Evolutionary conservation across 2,329 filamentous ascomycete genomes (phyloP), one percentile per base, ranked within the genome.

Genomic region (Ophiostoma novo-ulmi): DNA sequence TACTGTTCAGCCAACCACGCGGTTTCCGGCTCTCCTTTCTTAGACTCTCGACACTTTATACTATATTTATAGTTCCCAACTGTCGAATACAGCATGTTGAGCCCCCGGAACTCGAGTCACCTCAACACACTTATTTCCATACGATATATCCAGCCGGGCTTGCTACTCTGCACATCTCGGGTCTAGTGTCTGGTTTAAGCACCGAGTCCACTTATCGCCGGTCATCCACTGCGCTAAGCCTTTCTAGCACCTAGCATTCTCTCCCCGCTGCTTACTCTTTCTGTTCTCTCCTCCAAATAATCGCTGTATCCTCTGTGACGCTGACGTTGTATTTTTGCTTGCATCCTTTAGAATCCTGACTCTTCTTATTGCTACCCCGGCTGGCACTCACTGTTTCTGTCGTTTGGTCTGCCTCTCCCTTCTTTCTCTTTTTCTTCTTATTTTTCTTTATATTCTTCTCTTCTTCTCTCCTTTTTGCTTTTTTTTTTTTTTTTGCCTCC

Each of bases 301-400:
- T 5, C 48, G 8, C 48, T 7, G 5, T 26, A 26, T 58, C 52
- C 52, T 63, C 26, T 63, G 58, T 26, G 22, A 63, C 58, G 14
- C 26, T 63, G 58, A 35, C 58, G 58, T 63, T 63, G 58, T 63
- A 63, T 63, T 63, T 14, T 63, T 22, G 26, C 26, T 63, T 26
- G 22, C 55, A 35, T 35, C 58, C 14, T 35, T 20, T 35, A 31
- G 26, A 14, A 31, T 31, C 13, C 22, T 61, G 5, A 6, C 55
- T 35, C 35, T 63, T 58, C 5, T 10, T 11, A 31, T 20, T 58
- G 26, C 35, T 63, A 63, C 58, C 55, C 58, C 22, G 58, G 26
- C 26, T 26, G 58, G 5, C 26, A 14, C 22, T 26, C 58, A 20
- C 14, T 63, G 58, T 63, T 63, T 63, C 5, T 26, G 13, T 13